Conservation (phyloP, 1,139 yeast genomes). For the Hansenula anomala region DNA sequence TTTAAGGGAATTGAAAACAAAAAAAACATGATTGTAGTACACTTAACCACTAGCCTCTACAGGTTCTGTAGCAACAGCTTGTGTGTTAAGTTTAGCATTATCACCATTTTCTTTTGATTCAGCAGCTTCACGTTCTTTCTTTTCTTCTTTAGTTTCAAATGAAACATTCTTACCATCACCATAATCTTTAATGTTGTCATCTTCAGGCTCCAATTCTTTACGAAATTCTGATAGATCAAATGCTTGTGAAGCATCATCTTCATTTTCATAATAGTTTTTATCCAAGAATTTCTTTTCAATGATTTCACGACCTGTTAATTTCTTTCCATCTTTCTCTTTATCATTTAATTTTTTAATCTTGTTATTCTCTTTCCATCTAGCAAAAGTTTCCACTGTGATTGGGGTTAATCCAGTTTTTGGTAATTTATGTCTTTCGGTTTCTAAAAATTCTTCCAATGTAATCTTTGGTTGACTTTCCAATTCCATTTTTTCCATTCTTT, state of each 20-base stretch:
- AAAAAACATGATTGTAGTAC: too few species aligned
- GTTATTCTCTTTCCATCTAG: conserved; percentile 77
- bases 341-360: conserved; percentile 56
- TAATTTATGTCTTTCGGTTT: conserved; percentile 83
- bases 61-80: neutral
- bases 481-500: conserved; percentile 82
- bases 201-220: conserved; percentile 35
- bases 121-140: too few species aligned
- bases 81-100: neutral
- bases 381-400: conserved; percentile 78
- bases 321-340: conserved; percentile 44
- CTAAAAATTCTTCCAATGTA: conserved; percentile 92
- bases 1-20: too few species aligned
- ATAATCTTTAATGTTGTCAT: conserved; percentile 31
- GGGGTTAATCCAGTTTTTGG: conserved; percentile 81
- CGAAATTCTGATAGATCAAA: conserved; percentile 70
- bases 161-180: conserved; percentile 36
- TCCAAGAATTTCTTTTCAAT: conserved; percentile 72
- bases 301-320: conserved; percentile 76
- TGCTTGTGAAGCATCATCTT: conserved; percentile 46
- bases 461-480: conserved; percentile 84
- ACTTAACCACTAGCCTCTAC: neutral
- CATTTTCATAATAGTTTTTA: conserved; percentile 34
- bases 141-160: conserved; percentile 17
- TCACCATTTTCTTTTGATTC: neutral